These are phyloP conservation scores for Neonectria sp. DNA, from an alignment of 2,329 filamentous ascomycete genomes.

Conservation along the genomic window DNA sequence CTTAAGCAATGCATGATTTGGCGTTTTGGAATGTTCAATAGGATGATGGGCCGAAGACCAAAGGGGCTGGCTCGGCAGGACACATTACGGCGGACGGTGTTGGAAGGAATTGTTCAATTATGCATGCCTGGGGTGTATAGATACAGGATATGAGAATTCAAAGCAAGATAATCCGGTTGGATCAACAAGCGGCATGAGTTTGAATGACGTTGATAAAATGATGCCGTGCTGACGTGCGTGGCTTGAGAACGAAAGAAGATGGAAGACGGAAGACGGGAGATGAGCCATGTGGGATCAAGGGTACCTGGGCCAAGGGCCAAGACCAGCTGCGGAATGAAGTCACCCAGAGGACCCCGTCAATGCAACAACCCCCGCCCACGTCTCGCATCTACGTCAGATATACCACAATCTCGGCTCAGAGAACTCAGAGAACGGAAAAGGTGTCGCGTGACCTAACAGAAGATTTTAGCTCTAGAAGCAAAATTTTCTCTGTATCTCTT, in stretches of 20 bases:
- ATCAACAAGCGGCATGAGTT: constrained; percentile 6
- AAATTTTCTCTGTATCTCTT: not conserved
- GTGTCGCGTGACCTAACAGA: not conserved
- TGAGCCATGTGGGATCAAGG: constrained; percentile 34
- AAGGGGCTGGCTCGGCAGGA: constrained; percentile 6
- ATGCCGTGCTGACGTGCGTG: not conserved
- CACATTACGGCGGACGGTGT: constrained; percentile 7
- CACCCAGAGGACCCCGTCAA: constrained; percentile 39
- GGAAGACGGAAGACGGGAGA: constrained; percentile 2
- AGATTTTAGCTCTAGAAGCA: not conserved
- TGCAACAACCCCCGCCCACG: constrained; percentile 26
- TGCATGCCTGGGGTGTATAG: constrained; percentile 43
- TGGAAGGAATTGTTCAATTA: constrained; percentile 20
- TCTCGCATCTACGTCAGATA: constrained; percentile 38
- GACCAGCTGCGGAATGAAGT: constrained; percentile 46
- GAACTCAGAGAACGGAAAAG: not conserved
- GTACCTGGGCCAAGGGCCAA: constrained; percentile 38
- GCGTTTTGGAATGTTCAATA: constrained; percentile 44
- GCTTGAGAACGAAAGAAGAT: too few relatives aligned
- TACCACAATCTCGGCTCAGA: constrained; percentile 3
- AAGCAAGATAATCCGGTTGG: not conserved
- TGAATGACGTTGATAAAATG: not conserved
- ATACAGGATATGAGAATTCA: constrained; percentile 33
- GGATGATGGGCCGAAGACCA: constrained; percentile 13
- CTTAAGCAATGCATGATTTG: constrained; percentile 39